Conservation (phyloP, 176 grass and related monocot species). For the Alopecurus myosuroides region DNA sequence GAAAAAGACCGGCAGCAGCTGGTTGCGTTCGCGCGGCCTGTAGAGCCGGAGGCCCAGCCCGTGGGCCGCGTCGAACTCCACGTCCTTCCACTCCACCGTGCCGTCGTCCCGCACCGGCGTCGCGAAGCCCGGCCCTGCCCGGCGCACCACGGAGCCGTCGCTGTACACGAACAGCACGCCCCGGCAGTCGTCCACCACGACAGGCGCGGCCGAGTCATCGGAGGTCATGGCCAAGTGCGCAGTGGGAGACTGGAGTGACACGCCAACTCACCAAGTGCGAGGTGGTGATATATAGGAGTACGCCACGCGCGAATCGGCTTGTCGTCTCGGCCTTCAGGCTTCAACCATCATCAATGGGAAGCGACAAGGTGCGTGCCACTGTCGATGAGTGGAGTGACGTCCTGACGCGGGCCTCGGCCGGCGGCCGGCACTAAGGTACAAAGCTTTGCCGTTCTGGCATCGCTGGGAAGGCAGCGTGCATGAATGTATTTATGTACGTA, state of each 20-base stretch:
- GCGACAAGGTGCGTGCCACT: not conserved
- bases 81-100: conserved; percentile 68
- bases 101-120: conserved; percentile 56
- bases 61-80: conserved; percentile 32
- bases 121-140: conserved; percentile 30
- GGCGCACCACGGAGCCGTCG: conserved; percentile 47
- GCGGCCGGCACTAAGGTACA: not conserved
- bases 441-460: not conserved
- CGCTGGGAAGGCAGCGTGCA: not conserved
- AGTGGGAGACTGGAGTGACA: not conserved
- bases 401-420: not conserved
- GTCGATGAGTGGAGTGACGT: not conserved
- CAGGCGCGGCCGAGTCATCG: not conserved
- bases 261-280: not conserved
- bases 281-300: not conserved
- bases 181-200: conserved; percentile 58
- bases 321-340: not conserved
- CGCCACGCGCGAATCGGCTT: not conserved
- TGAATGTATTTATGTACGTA: not conserved
- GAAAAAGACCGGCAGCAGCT: conserved; percentile 52
- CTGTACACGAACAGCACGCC: conserved; percentile 66
- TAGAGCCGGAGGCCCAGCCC: conserved; percentile 49
- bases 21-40: not conserved
- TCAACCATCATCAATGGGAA: not conserved
- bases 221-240: conserved; percentile 15